Evolutionary conservation across 163 green algal species (phyloP).

Genomic region (Scenedesmus sp.): DNA sequence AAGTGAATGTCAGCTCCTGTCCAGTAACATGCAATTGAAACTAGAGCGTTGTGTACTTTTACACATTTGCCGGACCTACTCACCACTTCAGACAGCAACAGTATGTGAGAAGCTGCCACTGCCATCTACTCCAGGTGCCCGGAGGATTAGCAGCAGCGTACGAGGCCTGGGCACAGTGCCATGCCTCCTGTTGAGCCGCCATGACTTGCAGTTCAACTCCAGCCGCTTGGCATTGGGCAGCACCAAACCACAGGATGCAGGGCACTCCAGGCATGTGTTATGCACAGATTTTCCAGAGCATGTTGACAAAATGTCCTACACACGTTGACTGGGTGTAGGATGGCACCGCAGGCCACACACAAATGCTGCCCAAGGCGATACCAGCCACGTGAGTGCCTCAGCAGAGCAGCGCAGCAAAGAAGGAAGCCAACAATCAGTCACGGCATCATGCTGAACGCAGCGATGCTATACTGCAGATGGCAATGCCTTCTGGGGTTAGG

Average conservation of each 20-base stretch:
- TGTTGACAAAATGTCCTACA: neutral
- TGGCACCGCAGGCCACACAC: slow-evolving; percentile 61
- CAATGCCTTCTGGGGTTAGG: no score
- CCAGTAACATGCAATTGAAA: no score
- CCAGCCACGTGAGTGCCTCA: slow-evolving; percentile 56
- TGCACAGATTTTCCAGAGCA: neutral
- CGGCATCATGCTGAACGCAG: neutral
- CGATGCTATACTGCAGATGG: neutral
- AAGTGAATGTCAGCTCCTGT: no score
- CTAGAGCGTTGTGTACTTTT: no score
- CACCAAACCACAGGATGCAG: no score
- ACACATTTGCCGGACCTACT: no score
- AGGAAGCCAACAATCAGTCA: neutral
- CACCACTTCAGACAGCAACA: slow-evolving; percentile 66
- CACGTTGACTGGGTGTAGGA: slow-evolving; percentile 69
- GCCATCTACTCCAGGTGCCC: slow-evolving; percentile 53
- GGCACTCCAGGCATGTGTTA: no score
- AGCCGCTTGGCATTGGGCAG: no score
- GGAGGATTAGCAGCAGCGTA: no score
- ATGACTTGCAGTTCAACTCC: no score
- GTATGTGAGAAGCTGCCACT: slow-evolving; percentile 65
- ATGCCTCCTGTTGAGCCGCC: no score
- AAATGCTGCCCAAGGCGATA: slow-evolving; percentile 56
- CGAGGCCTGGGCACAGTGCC: no score
- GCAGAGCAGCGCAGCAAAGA: neutral